Base-by-base conservation (phyloP, 2,329 filamentous ascomycete species). In the Claviceps digitariae region DNA sequence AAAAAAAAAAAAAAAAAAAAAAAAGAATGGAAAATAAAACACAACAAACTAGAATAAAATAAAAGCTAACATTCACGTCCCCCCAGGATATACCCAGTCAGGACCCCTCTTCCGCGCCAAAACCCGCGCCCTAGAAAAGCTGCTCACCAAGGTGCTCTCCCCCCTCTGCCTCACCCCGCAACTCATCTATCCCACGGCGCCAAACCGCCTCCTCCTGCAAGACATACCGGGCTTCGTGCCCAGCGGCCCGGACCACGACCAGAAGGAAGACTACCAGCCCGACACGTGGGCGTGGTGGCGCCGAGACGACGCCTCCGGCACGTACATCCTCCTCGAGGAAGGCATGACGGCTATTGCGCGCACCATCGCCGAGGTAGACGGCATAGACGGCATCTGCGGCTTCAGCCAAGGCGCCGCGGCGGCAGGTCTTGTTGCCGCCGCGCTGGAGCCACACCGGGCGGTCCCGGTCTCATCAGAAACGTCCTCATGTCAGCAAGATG, bases 241-340 rank as follows among this genome's bases (percentile, higher is more conserved):
- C 45, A 66, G 66, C 1, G 71, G 69, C 12, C 3, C 2, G 6
- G 56, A 63, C 1, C 64, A 63, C 1, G 73, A 77, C 1, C 64
- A 63, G 1, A 70, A 69, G 4, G 69, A 73, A 3, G 73, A 77
- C 44, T 74, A 79, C 23, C 68, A 74, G 47, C 71, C 77, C 21
- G 87, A 93, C 62, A 78, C 82, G 3, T 95, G 83, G 76, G 87
- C 81, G 13, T 97, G 91, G 91, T 96, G 73, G 67, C 75, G 88
- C 77, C 79, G 78, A 52, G 80, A 88, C 60, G 82, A 84, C 43
- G 77, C 80, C 12, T 75, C 77, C 20, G 68, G 64, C 1, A 75
- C 74, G 1, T 96, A 95, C 67, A 74, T 77, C 10, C 79, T 82
- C 0, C 68, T 96, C 2, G 79, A 85, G n/a, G 69, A 78, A 21